Evolutionary conservation across 768 basidiomycete genomes (phyloP).

Genomic region (Pisolithus orientalis): DNA sequence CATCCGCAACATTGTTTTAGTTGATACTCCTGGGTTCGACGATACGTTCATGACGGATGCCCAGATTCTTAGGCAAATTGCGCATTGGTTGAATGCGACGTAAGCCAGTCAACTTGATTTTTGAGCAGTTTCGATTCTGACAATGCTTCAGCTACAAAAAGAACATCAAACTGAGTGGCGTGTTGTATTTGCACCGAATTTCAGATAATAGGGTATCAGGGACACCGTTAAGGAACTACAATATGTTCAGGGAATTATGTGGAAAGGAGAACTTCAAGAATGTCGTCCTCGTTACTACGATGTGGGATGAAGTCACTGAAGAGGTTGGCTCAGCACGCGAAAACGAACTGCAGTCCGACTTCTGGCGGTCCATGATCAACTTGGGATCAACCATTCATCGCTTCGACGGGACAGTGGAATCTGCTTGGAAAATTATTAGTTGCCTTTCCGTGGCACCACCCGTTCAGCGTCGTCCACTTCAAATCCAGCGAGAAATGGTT

Average conservation of each 20-base stretch:
- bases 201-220: constrained; percentile 18
- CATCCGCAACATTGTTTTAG: constrained; percentile 9
- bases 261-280: constrained; percentile 22
- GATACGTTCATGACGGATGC: constrained; percentile 19
- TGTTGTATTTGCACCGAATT: constrained; percentile 28
- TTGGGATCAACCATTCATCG: constrained; percentile 22
- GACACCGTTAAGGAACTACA: constrained; percentile 22
- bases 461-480: background rate
- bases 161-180: constrained; percentile 22
- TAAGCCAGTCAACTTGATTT: constrained; percentile 7
- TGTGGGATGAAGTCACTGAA: constrained; percentile 24
- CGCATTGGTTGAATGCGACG: constrained; percentile 24
- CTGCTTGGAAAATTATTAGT: constrained; percentile 26
- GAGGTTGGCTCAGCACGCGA: constrained; percentile 20
- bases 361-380: constrained; percentile 26
- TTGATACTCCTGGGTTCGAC: constrained; percentile 20
- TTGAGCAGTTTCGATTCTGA: background rate
- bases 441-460: background rate
- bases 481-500: constrained; percentile 1
- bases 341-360: constrained; percentile 19
- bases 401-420: constrained; percentile 13
- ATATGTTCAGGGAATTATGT: constrained; percentile 22
- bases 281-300: constrained; percentile 30
- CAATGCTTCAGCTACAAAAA: constrained; percentile 17
- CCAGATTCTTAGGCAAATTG: constrained; percentile 20